Evolutionary conservation across 306 rosid genomes (phyloP).

Genomic region (Acacia crassicarpa): DNA sequence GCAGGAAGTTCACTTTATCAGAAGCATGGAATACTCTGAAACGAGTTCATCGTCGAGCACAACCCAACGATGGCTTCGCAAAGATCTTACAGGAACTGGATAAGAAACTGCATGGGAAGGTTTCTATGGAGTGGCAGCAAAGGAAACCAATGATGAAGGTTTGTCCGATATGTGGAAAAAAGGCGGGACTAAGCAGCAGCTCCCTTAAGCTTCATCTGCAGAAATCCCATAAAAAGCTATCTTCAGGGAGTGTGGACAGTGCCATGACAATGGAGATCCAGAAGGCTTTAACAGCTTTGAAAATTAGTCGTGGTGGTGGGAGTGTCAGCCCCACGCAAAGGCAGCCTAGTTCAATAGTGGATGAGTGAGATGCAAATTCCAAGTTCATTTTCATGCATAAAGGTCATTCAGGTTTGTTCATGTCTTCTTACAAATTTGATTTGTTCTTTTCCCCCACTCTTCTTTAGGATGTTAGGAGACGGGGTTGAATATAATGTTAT

Average conservation of each 20-base stretch:
- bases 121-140: constrained; percentile 91
- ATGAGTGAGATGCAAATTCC: constrained; percentile 37
- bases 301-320: constrained; percentile 65
- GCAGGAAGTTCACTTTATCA: constrained; percentile 67
- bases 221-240: constrained; percentile 82
- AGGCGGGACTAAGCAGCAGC: constrained; percentile 86
- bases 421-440: background rate
- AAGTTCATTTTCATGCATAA: background rate
- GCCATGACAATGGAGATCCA: constrained; percentile 96
- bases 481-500: background rate
- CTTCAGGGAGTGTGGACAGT: constrained; percentile 95
- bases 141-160: constrained; percentile 78
- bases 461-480: background rate
- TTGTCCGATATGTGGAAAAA: constrained; percentile 86
- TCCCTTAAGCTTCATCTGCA: constrained; percentile 90
- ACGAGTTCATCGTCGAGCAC: constrained; percentile 84
- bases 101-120: constrained; percentile 62
- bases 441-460: background rate
- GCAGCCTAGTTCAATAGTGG: constrained; percentile 46
- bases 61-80: constrained; percentile 90
- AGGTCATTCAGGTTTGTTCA: background rate
- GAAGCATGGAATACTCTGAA: constrained; percentile 84
- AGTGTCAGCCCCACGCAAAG: constrained; percentile 67
- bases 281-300: constrained; percentile 65
- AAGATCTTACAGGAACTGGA: constrained; percentile 66